Evolutionary conservation across 306 rosid species (phyloP).

Genomic region (Styphnolobium japonicum): DNA sequence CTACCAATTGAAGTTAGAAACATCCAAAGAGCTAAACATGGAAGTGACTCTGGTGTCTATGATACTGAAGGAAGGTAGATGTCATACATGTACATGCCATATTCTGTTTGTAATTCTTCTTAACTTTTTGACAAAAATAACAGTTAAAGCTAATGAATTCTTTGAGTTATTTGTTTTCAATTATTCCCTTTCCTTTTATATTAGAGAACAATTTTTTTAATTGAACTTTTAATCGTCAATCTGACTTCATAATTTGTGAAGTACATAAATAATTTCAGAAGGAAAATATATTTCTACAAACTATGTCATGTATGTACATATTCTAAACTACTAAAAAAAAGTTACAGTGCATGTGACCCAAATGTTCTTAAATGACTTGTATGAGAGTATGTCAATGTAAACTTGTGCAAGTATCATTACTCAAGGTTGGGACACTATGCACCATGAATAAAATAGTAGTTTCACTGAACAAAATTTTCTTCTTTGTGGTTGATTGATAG

Average conservation of each 20-base stretch:
- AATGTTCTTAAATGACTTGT: too few relatives aligned
- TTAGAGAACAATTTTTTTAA: not conserved
- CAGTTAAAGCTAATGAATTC: not conserved
- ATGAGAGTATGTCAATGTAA: not conserved
- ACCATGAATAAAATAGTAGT: too few relatives aligned
- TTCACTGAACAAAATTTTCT: too few relatives aligned
- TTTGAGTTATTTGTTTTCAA: not conserved
- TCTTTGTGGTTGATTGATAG: too few relatives aligned
- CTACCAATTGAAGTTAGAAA: constrained; percentile 72
- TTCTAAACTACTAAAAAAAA: too few relatives aligned
- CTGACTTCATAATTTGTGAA: not conserved
- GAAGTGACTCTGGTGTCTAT: constrained; percentile 86
- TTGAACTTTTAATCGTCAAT: not conserved
- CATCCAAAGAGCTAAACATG: constrained; percentile 61
- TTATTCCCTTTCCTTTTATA: not conserved
- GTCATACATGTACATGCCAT: not conserved
- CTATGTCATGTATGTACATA: too few relatives aligned
- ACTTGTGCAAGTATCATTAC: not conserved
- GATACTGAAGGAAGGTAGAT: constrained; percentile 81
- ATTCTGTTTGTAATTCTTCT: not conserved
- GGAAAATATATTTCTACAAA: too few relatives aligned
- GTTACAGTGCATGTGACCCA: too few relatives aligned
- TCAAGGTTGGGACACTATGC: not conserved
- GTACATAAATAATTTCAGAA: not conserved
- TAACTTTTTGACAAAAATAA: not conserved